These are phyloP conservation scores for Rhodomyrtus tomentosa DNA, from an alignment of 345 rosid species.

Conservation along the genomic window DNA sequence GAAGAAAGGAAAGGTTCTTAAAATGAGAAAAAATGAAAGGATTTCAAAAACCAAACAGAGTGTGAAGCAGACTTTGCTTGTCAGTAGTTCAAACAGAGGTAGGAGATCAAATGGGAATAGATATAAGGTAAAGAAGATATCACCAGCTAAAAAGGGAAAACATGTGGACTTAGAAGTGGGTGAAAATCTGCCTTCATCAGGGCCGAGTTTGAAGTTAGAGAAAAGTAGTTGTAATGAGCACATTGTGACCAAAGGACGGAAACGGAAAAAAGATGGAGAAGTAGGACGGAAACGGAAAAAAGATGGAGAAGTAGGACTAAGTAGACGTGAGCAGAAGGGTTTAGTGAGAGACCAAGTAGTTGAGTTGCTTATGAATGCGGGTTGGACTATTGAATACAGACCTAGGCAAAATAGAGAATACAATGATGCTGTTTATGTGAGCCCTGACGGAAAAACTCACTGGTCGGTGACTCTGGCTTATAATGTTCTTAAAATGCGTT, in stretches of 20 bases:
- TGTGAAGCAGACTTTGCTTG: constrained; percentile 8
- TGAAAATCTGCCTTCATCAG: background rate
- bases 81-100: constrained; percentile 5
- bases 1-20: constrained; percentile 8
- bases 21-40: constrained; percentile 12
- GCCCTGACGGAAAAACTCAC: constrained; percentile 84
- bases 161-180: constrained; percentile 3
- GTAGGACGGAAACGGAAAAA: constrained; percentile 2
- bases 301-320: constrained; percentile 7
- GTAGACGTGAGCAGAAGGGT: constrained; percentile 28
- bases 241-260: constrained; percentile 4
- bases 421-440: constrained; percentile 80
- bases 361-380: constrained; percentile 61
- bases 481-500: constrained; percentile 37
- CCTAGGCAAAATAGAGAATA: constrained; percentile 53
- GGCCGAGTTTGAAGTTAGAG: background rate
- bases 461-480: constrained; percentile 95
- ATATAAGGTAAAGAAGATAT: constrained; percentile 5
- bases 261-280: constrained; percentile 5
- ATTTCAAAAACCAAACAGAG: constrained; percentile 1
- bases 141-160: constrained; percentile 6
- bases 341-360: constrained; percentile 60
- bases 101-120: constrained; percentile 1
- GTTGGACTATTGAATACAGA: constrained; percentile 79
- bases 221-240: constrained; percentile 4